Evolutionary conservation across 805 yeast species (phyloP), one percentile per base, ranked within the genome.

Genomic region (Pichia thaimueangensis): DNA sequence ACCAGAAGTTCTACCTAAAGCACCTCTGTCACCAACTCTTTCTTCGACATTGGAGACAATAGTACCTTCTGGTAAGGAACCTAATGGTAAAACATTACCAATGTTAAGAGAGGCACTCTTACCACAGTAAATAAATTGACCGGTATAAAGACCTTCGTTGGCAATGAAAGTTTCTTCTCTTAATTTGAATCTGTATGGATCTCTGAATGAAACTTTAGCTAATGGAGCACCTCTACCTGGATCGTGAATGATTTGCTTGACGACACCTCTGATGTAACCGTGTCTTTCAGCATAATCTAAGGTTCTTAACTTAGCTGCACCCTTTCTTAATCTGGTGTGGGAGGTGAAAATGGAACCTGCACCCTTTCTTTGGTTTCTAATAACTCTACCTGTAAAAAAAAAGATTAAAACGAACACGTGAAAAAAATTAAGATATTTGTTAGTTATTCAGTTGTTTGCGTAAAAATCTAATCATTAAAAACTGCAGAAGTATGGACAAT

Each of bases 321-420:
- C 98, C 79, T 93, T 86, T 86, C 98, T 88, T 75, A 93, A 86
- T 78, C 97, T 91, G 82, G 97, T 91, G 94, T 91, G 95, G 67
- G 98, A 82, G 71, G 95, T 84, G 88, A 93, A 93, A 82, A 93
- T 88, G 68, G 97, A 91, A 71, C 98, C 97, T 75, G 96, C 96
- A 85, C 97, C 97, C 81, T 93, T 93, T 88, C 99, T 89, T 84
- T 93, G 99, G 84, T 93, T 93, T 80, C 98, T 95, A 82, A 93
- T 93, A 78, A 93, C 99, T 84, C 97, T 87, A 86, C 96, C 96
- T 43, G 38, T 45, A 20, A n/a, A 28, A 30, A 13, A n/a, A 34
- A 41, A 23, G 30, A 23, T 32, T 9, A 9, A 32, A 25, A 34
- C 5, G 13, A 22, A 22, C 16, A 36, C 7, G 16, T 1, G 28